These are phyloP conservation scores for Gastrodia elata DNA, from an alignment of 106 monocot genomes.

Conservation along the genomic window DNA sequence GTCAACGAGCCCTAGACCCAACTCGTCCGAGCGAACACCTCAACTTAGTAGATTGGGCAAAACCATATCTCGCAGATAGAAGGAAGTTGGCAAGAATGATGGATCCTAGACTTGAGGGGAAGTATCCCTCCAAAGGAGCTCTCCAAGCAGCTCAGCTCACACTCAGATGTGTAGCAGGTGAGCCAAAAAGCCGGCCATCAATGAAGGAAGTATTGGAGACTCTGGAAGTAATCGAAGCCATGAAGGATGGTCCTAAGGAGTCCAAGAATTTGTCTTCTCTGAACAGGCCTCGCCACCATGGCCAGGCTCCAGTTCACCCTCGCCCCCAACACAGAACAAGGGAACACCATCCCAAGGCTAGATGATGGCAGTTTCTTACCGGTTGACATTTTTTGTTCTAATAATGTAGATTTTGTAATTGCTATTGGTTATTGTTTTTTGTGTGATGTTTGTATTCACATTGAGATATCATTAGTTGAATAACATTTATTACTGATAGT, in stretches of 20 bases:
- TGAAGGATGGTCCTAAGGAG: not conserved
- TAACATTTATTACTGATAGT: not conserved
- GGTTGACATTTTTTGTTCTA: not conserved
- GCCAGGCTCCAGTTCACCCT: not conserved
- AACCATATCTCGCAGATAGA: not conserved
- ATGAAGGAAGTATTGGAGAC: slow-evolving; percentile 15
- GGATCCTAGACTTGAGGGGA: slow-evolving; percentile 12
- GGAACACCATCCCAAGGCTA: not conserved
- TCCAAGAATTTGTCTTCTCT: slow-evolving; percentile 1
- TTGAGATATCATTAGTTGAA: not conserved
- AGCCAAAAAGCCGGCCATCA: slow-evolving; percentile 7
- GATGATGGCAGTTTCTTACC: not conserved
- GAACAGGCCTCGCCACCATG: not conserved
- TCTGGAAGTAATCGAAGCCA: slow-evolving; percentile 7
- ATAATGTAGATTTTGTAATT: not conserved
- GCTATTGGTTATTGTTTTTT: not conserved
- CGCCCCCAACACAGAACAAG: not conserved
- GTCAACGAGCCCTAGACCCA: slow-evolving; percentile 6
- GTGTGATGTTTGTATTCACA: not conserved
- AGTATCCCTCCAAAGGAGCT: slow-evolving; percentile 14
- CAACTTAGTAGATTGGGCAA: slow-evolving; percentile 10
- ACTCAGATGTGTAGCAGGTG: slow-evolving; percentile 4
- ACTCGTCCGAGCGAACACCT: slow-evolving; percentile 6
- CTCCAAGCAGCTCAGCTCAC: slow-evolving; percentile 8
- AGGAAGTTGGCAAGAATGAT: slow-evolving; percentile 9